A percentile compares a stretch with the other conserved stretches of the same genome.
Evolutionary conservation across 164 flowering plant genomes (phyloP).

Genomic region (Warburgia ugandensis): DNA sequence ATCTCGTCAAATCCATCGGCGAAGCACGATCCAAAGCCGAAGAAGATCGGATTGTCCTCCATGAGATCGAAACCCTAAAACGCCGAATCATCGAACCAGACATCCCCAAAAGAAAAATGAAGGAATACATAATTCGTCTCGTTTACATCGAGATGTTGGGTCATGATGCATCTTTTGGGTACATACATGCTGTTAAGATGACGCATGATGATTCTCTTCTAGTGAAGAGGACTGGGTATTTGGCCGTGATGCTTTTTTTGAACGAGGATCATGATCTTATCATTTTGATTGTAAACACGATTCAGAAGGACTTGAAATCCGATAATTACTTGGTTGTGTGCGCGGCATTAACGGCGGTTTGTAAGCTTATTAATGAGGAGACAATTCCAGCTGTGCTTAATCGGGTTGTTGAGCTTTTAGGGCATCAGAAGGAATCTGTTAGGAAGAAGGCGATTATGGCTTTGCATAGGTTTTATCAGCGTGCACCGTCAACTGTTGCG

Average conservation of each 20-base stretch:
- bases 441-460: constrained; percentile 99
- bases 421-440: constrained; percentile 81
- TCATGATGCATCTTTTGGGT: constrained; percentile 96
- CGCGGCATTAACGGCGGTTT: constrained; percentile 83
- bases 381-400: constrained; percentile 96
- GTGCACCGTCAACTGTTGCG: constrained; percentile 64
- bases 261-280: constrained; percentile 93
- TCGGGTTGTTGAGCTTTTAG: constrained; percentile 78
- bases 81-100: constrained; percentile 69
- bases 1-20: constrained; percentile 92
- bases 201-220: constrained; percentile 71
- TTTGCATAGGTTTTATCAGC: constrained; percentile 76
- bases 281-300: constrained; percentile 90
- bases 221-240: constrained; percentile 82
- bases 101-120: constrained; percentile 85
- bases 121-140: constrained; percentile 88
- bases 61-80: constrained; percentile 84
- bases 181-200: constrained; percentile 99
- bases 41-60: constrained; percentile 84
- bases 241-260: constrained; percentile 86
- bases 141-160: constrained; percentile 96
- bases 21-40: constrained; percentile 97
- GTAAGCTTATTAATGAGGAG: constrained; percentile 93
- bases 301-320: constrained; percentile 90
- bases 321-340: constrained; percentile 87